Conservation (phyloP, 768 basidiomycete genomes). For the Brasilioporus rufonigricans region DNA sequence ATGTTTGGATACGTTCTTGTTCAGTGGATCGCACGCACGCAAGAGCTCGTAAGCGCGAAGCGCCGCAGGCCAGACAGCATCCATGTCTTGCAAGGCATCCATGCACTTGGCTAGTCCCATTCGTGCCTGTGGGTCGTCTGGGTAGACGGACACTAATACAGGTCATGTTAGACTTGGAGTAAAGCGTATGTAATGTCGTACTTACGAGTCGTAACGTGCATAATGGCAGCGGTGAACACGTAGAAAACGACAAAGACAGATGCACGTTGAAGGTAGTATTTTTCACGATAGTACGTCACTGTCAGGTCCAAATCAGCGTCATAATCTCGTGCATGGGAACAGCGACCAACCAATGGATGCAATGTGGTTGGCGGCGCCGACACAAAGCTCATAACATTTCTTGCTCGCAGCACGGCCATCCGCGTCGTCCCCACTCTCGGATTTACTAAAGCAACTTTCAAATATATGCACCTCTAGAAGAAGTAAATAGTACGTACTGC, state of each 20-base stretch:
- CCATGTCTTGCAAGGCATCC: conserved; percentile 63
- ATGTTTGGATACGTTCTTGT: conserved; percentile 4
- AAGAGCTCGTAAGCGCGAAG: conserved; percentile 72
- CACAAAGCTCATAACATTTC: conserved; percentile 71
- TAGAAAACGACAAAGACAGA: conserved; percentile 77
- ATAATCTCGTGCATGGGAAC: neutral
- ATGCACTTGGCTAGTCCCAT: conserved; percentile 65
- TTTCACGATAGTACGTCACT: conserved; percentile 62
- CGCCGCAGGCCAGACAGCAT: conserved; percentile 73
- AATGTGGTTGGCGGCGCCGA: conserved; percentile 76
- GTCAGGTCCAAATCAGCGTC: conserved; percentile 4
- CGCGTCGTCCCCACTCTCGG: conserved; percentile 45
- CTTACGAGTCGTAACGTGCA: conserved; percentile 74
- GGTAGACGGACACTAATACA: conserved; percentile 56
- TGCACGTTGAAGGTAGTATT: conserved; percentile 57
- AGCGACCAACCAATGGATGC: conserved; percentile 55
- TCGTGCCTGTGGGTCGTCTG: conserved; percentile 67
- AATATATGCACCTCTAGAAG: neutral
- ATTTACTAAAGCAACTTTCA: conserved; percentile 25
- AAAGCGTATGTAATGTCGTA: conserved; percentile 10
- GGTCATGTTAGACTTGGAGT: neutral
- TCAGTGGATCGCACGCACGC: conserved; percentile 50
- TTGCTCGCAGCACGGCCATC: conserved; percentile 54
- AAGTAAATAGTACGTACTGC: conserved; percentile 30
- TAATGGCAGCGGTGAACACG: conserved; percentile 75